phyloP scores from a whole-genome alignment of 768 basidiomycete genomes.

The Russula vinacea region DNA sequence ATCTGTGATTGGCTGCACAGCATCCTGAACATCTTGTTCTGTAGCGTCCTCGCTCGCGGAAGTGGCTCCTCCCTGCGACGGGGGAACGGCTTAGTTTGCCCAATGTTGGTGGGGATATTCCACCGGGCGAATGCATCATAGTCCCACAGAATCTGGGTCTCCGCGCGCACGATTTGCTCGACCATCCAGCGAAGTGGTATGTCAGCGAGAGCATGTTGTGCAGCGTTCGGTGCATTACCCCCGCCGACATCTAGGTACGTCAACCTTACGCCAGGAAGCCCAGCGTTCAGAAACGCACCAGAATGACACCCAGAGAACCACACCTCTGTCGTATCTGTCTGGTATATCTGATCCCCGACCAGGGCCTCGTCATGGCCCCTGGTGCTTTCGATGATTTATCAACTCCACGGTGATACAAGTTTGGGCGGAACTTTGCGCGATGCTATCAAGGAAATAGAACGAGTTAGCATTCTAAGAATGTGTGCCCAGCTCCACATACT shows the following conservation, averaged over 20 bases:
- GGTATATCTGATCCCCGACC: slow-evolving; percentile 4
- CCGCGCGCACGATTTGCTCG: slow-evolving; percentile 18
- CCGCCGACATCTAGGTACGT: slow-evolving; percentile 26
- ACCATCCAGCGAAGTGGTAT: slow-evolving; percentile 30
- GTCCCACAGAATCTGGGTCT: slow-evolving; percentile 19
- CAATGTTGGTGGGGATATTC: slow-evolving; percentile 16
- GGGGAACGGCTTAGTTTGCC: not conserved
- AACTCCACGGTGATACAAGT: slow-evolving; percentile 53
- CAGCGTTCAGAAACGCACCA: slow-evolving; percentile 12
- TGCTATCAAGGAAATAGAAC: slow-evolving; percentile 41
- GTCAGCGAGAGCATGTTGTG: slow-evolving; percentile 19
- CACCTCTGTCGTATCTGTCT: slow-evolving; percentile 25
- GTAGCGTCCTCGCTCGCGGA: not conserved
- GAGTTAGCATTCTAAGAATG: not conserved
- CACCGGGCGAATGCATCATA: slow-evolving; percentile 14
- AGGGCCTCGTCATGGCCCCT: slow-evolving; percentile 5
- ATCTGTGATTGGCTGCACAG: slow-evolving; percentile 55
- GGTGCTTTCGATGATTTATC: not conserved
- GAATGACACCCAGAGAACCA: slow-evolving; percentile 30
- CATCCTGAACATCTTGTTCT: slow-evolving; percentile 32
- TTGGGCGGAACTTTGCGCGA: slow-evolving; percentile 64
- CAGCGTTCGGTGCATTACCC: slow-evolving; percentile 11
- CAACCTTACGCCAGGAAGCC: not conserved
- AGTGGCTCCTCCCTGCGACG: not conserved
- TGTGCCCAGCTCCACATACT: slow-evolving; percentile 39